These are phyloP conservation scores for Gymnopilus junonius DNA, from an alignment of 768 basidiomycete species.

Conservation along the genomic window DNA sequence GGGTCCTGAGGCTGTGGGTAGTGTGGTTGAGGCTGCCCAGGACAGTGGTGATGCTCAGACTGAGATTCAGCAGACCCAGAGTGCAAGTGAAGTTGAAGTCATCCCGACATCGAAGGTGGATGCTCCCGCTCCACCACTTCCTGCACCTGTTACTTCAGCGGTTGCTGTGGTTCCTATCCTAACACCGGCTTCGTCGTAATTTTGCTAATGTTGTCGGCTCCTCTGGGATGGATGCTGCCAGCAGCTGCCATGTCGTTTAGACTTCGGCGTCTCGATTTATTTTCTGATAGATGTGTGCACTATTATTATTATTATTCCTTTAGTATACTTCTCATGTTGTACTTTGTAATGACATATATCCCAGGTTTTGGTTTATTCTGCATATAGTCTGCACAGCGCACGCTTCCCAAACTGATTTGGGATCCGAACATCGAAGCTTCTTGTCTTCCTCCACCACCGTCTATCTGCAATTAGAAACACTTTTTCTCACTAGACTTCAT, in stretches of 20 bases:
- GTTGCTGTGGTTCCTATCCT: not conserved
- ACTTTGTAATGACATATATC: not conserved
- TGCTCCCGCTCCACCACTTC: not conserved
- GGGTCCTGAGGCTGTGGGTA: not conserved
- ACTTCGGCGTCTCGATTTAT: not conserved
- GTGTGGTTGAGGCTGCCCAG: not conserved
- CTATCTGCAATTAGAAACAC: not conserved
- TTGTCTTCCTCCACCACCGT: not conserved
- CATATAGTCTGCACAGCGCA: not conserved
- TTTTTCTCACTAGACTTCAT: not conserved
- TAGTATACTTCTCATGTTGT: constrained; percentile 1
- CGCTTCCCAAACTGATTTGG: too few species aligned
- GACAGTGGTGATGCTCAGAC: not conserved
- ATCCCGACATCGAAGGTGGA: not conserved
- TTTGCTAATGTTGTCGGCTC: not conserved
- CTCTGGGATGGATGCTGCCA: not conserved
- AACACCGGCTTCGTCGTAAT: not conserved
- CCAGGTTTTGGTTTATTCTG: not conserved
- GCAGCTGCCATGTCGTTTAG: not conserved
- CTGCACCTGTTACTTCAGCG: not conserved
- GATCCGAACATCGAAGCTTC: too few species aligned
- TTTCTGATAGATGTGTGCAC: not conserved
- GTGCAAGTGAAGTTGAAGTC: not conserved
- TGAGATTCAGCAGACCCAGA: not conserved
- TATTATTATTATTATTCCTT: not conserved